These are phyloP conservation scores for Babjeviella inositovora DNA, from an alignment of 805 yeast species.

Conservation along the genomic window DNA sequence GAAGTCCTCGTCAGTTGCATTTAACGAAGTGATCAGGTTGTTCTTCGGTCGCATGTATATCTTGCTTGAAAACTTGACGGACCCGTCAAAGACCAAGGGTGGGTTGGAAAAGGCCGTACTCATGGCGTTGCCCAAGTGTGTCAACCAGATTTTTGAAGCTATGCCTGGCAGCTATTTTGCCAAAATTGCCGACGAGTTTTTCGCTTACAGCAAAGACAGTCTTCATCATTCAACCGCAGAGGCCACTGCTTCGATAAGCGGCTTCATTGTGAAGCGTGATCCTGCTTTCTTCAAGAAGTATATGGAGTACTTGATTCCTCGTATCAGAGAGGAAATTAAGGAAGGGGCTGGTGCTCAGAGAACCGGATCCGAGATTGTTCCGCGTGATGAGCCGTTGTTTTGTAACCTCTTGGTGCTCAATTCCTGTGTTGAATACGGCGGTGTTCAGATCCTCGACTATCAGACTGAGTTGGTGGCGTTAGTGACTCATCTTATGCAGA, in stretches of 20 bases:
- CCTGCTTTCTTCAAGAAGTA: conserved; percentile 27
- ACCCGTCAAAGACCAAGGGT: conserved; percentile 29
- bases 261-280: conserved; percentile 52
- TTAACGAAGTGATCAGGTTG: conserved; percentile 37
- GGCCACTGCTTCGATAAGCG: conserved; percentile 56
- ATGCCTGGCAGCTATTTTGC: conserved; percentile 39
- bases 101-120: conserved; percentile 31
- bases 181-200: conserved; percentile 25
- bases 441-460: conserved; percentile 24
- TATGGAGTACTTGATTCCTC: conserved; percentile 25
- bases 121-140: conserved; percentile 10
- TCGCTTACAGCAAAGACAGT: conserved; percentile 42
- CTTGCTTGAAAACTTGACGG: conserved; percentile 56
- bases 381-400: conserved; percentile 64
- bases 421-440: conserved; percentile 58
- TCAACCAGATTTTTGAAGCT: conserved; percentile 32
- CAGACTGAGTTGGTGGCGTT: conserved; percentile 28
- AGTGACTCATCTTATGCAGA: conserved; percentile 21
- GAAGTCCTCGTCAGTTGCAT: conserved; percentile 57
- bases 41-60: conserved; percentile 44
- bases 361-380: conserved; percentile 45
- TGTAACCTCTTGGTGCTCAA: conserved; percentile 58
- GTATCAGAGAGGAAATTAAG: conserved; percentile 47
- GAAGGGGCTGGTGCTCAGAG: conserved; percentile 72
- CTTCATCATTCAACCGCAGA: conserved; percentile 46